Evolutionary conservation across 768 basidiomycete genomes (phyloP).

Genomic region (Trichaptum fuscoviolaceum): DNA sequence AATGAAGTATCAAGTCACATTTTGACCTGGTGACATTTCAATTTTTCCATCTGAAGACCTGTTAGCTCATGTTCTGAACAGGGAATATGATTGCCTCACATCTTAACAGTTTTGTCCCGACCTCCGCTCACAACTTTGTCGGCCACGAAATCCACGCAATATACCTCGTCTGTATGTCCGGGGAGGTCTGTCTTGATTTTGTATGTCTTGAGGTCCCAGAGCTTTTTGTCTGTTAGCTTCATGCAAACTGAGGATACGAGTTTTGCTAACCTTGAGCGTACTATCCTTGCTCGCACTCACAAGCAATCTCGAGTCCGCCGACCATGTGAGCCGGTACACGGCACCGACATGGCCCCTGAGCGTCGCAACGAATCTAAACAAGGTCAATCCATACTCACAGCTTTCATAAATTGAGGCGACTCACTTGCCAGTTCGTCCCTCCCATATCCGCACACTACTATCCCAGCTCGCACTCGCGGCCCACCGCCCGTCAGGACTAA

Average conservation of each 20-base stretch:
- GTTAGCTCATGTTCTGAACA: background rate
- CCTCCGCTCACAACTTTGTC: slow-evolving; percentile 99
- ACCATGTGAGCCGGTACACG: slow-evolving; percentile 95
- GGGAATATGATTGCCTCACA: slow-evolving; percentile 46
- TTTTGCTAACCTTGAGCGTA: slow-evolving; percentile 77
- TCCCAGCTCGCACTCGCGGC: slow-evolving; percentile 92
- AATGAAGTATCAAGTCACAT: no score
- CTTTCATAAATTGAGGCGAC: slow-evolving; percentile 6
- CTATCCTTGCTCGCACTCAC: slow-evolving; percentile 95
- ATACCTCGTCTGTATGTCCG: slow-evolving; percentile 96
- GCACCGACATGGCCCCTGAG: slow-evolving; percentile 90
- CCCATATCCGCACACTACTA: slow-evolving; percentile 88
- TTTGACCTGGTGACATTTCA: no score
- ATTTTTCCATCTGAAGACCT: background rate
- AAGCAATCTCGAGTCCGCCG: slow-evolving; percentile 85
- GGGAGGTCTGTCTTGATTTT: slow-evolving; percentile 93
- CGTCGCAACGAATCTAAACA: slow-evolving; percentile 82
- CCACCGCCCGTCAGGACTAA: slow-evolving; percentile 90
- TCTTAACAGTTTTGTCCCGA: slow-evolving; percentile 85
- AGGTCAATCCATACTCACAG: slow-evolving; percentile 4
- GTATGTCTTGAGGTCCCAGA: slow-evolving; percentile 96
- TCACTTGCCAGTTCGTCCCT: slow-evolving; percentile 50
- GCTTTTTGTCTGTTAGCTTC: slow-evolving; percentile 36
- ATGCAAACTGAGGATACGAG: background rate
- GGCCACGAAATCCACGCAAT: slow-evolving; percentile 98